Evolutionary conservation across 768 basidiomycete species (phyloP).

Genomic region (Punctularia strigosozonata): DNA sequence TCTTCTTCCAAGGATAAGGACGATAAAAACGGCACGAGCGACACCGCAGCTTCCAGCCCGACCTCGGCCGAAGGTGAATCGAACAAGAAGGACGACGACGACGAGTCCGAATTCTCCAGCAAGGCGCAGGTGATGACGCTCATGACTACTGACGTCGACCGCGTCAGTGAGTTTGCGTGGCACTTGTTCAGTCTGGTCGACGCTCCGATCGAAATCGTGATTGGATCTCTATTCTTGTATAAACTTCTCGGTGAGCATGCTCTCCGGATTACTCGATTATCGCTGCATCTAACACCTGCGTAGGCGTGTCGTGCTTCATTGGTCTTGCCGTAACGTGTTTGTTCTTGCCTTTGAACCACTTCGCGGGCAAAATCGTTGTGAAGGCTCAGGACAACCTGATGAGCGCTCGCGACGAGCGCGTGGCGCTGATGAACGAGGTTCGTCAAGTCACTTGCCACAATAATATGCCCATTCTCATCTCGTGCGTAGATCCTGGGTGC

Average conservation of each 20-base stretch:
- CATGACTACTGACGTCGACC: slow-evolving; percentile 91
- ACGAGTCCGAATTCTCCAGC: slow-evolving; percentile 36
- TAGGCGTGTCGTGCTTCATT: slow-evolving; percentile 59
- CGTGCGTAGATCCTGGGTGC: slow-evolving; percentile 57
- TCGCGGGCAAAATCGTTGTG: slow-evolving; percentile 70
- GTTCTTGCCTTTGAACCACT: slow-evolving; percentile 68
- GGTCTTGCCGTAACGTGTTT: slow-evolving; percentile 66
- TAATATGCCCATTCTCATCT: background rate
- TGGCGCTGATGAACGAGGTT: slow-evolving; percentile 83
- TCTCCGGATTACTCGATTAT: slow-evolving; percentile 2
- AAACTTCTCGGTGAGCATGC: slow-evolving; percentile 47
- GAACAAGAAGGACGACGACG: slow-evolving; percentile 44
- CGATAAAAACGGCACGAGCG: background rate
- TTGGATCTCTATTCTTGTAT: slow-evolving; percentile 71
- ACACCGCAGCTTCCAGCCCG: background rate
- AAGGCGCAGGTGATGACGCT: slow-evolving; percentile 86
- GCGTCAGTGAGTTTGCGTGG: slow-evolving; percentile 78
- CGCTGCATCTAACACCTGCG: no score
- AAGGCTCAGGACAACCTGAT: slow-evolving; percentile 75
- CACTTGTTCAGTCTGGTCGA: slow-evolving; percentile 70
- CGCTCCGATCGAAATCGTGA: slow-evolving; percentile 64
- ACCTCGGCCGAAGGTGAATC: slow-evolving; percentile 30
- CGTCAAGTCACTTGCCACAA: slow-evolving; percentile 5
- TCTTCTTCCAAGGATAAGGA: background rate
- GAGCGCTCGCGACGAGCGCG: slow-evolving; percentile 87